These are phyloP conservation scores for Thozetella sp. DNA, from an alignment of 495 filamentous ascomycete species.

Conservation along the genomic window DNA sequence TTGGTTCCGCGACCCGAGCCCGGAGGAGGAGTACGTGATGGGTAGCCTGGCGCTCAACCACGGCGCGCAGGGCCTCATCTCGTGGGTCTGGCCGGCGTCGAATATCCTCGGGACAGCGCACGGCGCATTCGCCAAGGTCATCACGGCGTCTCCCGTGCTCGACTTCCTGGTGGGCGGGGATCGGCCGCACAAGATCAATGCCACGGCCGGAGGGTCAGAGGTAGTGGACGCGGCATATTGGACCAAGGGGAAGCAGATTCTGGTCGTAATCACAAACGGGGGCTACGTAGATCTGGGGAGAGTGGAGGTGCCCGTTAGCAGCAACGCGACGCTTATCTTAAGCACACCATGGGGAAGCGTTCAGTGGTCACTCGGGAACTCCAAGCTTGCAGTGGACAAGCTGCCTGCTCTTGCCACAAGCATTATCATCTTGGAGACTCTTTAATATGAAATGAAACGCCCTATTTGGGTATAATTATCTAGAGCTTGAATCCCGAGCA, in stretches of 20 bases:
- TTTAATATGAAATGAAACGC: too few relatives aligned
- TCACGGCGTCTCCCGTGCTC: constrained; percentile 34
- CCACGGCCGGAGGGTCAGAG: constrained; percentile 9
- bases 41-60: constrained; percentile 63
- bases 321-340: constrained; percentile 11
- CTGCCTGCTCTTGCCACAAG: constrained; percentile 22
- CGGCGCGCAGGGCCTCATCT: constrained; percentile 53
- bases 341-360: constrained; percentile 19
- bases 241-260: constrained; percentile 30
- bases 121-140: constrained; percentile 42
- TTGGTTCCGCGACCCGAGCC: constrained; percentile 59
- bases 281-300: constrained; percentile 26
- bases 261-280: constrained; percentile 47
- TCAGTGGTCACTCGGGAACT: constrained; percentile 19
- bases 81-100: constrained; percentile 57
- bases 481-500: too few relatives aligned
- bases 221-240: constrained; percentile 46
- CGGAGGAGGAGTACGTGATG: constrained; percentile 61
- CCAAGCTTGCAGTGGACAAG: constrained; percentile 13
- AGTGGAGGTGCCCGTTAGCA: constrained; percentile 20
- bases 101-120: constrained; percentile 40
- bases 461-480: too few relatives aligned
- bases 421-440: constrained; percentile 18
- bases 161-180: constrained; percentile 44
- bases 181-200: constrained; percentile 12